phyloP scores from a whole-genome alignment of 179 eudicot species.

The Vitellaria paradoxa region DNA sequence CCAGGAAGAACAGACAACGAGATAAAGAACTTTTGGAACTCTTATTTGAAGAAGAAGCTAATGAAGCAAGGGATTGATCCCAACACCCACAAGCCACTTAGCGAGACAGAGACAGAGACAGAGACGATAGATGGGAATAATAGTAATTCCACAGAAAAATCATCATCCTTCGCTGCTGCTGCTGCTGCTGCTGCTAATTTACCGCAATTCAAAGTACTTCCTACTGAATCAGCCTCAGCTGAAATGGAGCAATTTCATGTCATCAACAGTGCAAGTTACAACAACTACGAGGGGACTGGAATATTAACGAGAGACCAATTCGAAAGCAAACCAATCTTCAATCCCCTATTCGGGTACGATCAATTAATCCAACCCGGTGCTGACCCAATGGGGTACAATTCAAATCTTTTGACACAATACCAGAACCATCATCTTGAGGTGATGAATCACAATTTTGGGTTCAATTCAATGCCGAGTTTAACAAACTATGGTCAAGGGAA shows the following conservation, averaged over 20 bases:
- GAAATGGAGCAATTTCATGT: constrained; percentile 18
- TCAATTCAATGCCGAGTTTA: constrained; percentile 32
- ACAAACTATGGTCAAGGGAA: constrained; percentile 25
- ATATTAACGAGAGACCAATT: constrained; percentile 10
- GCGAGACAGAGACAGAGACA: too few species aligned
- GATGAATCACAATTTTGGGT: constrained; percentile 13
- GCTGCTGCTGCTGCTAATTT: too few species aligned
- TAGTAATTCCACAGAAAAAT: constrained; percentile 13
- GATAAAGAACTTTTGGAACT: constrained; percentile 91
- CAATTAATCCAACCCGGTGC: too few species aligned
- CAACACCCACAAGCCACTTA: constrained; percentile 61
- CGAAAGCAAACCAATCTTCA: constrained; percentile 28
- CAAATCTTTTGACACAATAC: constrained; percentile 16
- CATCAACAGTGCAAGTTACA: too few species aligned
- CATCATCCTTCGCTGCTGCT: not conserved
- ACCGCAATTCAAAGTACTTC: too few species aligned
- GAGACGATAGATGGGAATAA: constrained; percentile 19
- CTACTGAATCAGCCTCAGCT: constrained; percentile 5
- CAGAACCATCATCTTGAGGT: constrained; percentile 16
- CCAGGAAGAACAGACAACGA: constrained; percentile 98
- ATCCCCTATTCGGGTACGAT: constrained; percentile 32
- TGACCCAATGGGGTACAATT: constrained; percentile 15
- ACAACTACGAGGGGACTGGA: not conserved
- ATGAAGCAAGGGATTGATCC: constrained; percentile 87
- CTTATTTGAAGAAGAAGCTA: constrained; percentile 78